Base-by-base conservation (phyloP, 176 grass and related monocot species). In the Juncus inflexus region DNA sequence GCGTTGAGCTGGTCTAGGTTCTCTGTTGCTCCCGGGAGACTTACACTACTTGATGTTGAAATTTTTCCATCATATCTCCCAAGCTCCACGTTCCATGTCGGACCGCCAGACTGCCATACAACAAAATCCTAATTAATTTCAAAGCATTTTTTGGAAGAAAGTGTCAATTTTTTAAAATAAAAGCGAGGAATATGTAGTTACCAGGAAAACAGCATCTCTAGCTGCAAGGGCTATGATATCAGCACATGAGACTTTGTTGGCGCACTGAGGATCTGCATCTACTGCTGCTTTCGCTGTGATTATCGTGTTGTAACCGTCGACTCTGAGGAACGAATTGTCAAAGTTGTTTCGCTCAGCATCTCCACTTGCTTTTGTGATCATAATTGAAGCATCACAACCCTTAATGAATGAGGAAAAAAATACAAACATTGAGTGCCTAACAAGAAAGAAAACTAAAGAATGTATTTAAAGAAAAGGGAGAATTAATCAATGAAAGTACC, bases 351-450 rank as follows among this genome's bases (percentile, higher is more conserved):
- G 75, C 61, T 95, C 90, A 13, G 80, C 90, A 45, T 86, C 70
- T 28, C 60, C 74, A 51, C 13, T 39, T 4, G 52, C 3, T 1
- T 81, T 84, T 57, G 72, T 50, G 43, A 95, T 79, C 45, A 95
- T 52, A 2, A 95, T 76, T 0, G 90, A 95, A 11, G 80, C 86
- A 75, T 95, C 90, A 58, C 90, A 95, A 3, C 86, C 90, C 86
- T 95, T 65, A 37, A 67, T 38, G 12, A 70, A 42, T 70, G 37
- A 28, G 19, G 1, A 55, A 68, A 54, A 14, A 56, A n/a, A 40
- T 19, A 52, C 50, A 40, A 56, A 62, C 3, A 42, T 41, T 6
- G 43, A 6, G 4, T 9, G 4, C 43, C 43, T 47, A 47, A 11
- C 35, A 65, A 3, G 4, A 7, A 50, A 15, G 40, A 9, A 15